Conservation (phyloP, 108 stramenopile species). For the Mayamaea pseudoterrestris region DNA sequence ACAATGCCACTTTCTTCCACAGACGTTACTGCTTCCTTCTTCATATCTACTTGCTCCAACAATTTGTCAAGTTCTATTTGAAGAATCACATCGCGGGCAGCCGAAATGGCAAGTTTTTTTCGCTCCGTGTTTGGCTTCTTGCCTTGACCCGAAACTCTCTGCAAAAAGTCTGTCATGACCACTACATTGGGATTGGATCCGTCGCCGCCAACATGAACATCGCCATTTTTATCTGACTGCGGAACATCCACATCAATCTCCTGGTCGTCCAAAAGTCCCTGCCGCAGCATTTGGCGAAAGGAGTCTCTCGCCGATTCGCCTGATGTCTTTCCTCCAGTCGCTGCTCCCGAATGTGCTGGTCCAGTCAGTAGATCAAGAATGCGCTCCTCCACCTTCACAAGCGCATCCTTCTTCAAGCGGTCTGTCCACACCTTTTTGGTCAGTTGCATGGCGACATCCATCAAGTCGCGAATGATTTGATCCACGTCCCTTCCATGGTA, state of each 20-base stretch:
- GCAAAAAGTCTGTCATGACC: conserved; percentile 60
- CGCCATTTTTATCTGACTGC: conserved; percentile 13
- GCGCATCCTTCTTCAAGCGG: conserved; percentile 53
- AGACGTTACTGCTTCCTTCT: conserved; percentile 87
- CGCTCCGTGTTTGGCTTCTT: conserved; percentile 58
- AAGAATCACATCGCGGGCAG: conserved; percentile 82
- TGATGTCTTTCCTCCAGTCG: conserved; percentile 2
- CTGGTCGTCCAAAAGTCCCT: conserved; percentile 87
- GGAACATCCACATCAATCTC: conserved; percentile 87
- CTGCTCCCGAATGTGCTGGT: conserved; percentile 21
- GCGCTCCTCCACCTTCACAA: conserved; percentile 72
- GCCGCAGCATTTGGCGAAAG: conserved; percentile 77
- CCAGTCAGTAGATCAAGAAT: conserved; percentile 86
- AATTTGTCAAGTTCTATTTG: conserved; percentile 91
- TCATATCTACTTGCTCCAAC: conserved; percentile 81
- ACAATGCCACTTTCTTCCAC: conserved; percentile 98
- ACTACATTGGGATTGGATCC: conserved; percentile 44
- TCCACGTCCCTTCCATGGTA: conserved; percentile 99
- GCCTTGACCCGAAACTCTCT: conserved; percentile 24
- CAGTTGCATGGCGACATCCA: conserved; percentile 88
- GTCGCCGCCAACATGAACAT: conserved; percentile 23
- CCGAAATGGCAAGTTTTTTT: conserved; percentile 75
- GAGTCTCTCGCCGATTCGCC: conserved; percentile 35
- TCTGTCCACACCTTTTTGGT: conserved; percentile 84
- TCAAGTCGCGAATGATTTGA: conserved; percentile 96